Base-by-base conservation (phyloP, 129 eudicot species). In the Centella asiatica region DNA sequence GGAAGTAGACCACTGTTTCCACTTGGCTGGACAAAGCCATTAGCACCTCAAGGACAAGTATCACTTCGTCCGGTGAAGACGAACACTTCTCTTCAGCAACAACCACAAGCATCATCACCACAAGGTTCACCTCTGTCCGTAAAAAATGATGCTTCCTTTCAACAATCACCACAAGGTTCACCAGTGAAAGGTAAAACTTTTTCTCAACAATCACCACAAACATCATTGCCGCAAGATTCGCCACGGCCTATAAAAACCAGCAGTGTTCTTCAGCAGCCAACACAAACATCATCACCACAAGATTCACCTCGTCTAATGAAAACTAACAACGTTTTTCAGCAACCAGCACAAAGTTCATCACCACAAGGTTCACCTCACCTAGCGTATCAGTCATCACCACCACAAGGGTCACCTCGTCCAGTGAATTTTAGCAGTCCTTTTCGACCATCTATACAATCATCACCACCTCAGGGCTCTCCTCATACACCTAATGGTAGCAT, bases 121-220 rank as follows among this genome's bases (percentile, higher is more conserved):
- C 58, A 52, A 26, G 26, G 58, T 52, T 52, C 58, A 52, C 58
- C 26, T 52, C 58, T 33, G 24, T 33, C 58, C 13, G 58, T 52
- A 33, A 52, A 52, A 52, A 52, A 31, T 52, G 26, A 52, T 23
- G 13, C 33, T 32, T 9, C 57, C 13, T 51, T 25, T 13, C 57
- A 51, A 32, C 25, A 9, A 52, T 9, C 58, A 25, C 26, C 18
- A 52, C 58, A 52, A 52, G 14, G 32, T 23, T 52, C n/a, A 52
- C 26, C 58, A 52, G 32, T 52, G 58, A 52, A 13, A 52, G 32
- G 14, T 2, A 26, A 26, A 31, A 52, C 12, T 52, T 52, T 52
- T 33, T 52, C 26, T 52, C 58, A 52, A 33, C 58, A 52, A 13
- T 32, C 57, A 13, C 57, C 23, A 51, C 32, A 51, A 52, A 25